phyloP scores from a whole-genome alignment of 2,329 filamentous ascomycete genomes.

The Colletotrichum sp. region DNA sequence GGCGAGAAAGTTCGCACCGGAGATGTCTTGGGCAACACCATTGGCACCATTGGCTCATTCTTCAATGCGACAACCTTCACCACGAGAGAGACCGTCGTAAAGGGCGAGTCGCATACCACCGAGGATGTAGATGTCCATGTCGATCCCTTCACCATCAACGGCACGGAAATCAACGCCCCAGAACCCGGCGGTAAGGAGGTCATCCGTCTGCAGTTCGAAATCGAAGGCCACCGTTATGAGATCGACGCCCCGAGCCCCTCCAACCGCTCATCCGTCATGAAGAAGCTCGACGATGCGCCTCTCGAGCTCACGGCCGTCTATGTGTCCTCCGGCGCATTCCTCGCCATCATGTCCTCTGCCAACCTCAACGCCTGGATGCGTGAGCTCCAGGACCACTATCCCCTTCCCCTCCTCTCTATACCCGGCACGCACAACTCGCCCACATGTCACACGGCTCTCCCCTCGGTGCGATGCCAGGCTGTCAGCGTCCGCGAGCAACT shows the following conservation, averaged over 20 bases:
- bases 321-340: constrained; percentile 57
- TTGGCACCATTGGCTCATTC: constrained; percentile 46
- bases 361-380: constrained; percentile 82
- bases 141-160: constrained; percentile 70
- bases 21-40: constrained; percentile 51
- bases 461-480: constrained; percentile 92
- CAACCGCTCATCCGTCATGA: constrained; percentile 65
- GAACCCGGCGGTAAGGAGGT: constrained; percentile 66
- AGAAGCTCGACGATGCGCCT: constrained; percentile 55
- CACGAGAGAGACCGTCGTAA: constrained; percentile 40
- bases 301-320: constrained; percentile 72
- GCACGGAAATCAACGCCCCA: constrained; percentile 66
- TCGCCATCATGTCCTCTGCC: constrained; percentile 74
- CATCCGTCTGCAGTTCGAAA: constrained; percentile 76
- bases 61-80: constrained; percentile 45
- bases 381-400: constrained; percentile 71
- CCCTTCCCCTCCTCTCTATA: constrained; percentile 83
- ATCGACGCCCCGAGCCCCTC: constrained; percentile 73
- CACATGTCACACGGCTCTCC: constrained; percentile 82
- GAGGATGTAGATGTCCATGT: constrained; percentile 69
- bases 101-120: constrained; percentile 64
- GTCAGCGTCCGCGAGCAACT: constrained; percentile 80
- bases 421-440: constrained; percentile 97
- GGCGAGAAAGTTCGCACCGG: constrained; percentile 46
- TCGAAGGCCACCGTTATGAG: constrained; percentile 68